Conservation (phyloP, 768 basidiomycete genomes). For the Lactifluus hygrophoroides region DNA sequence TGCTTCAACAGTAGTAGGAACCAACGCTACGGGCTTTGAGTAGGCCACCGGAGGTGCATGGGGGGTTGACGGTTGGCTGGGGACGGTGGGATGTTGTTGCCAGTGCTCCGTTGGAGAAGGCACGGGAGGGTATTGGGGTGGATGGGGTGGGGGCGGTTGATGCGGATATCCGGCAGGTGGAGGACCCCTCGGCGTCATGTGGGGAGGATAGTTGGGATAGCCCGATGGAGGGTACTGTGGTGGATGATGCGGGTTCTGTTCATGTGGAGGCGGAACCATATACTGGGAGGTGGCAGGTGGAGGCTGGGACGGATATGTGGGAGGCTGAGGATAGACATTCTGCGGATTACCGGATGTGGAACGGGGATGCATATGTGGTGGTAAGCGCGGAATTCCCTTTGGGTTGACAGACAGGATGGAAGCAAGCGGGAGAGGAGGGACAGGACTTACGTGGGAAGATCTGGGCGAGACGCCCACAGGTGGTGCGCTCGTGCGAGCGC, state of each 20-base stretch:
- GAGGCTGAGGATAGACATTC: slow-evolving; percentile 16
- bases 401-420: not conserved
- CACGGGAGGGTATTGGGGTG: slow-evolving; percentile 20
- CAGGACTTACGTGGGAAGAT: slow-evolving; percentile 38
- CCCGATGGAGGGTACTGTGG: slow-evolving; percentile 32
- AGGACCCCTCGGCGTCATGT: slow-evolving; percentile 17
- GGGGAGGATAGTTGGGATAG: slow-evolving; percentile 26
- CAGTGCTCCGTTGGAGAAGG: slow-evolving; percentile 17
- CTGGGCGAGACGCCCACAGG: slow-evolving; percentile 39
- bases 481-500: slow-evolving; percentile 33
- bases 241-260: slow-evolving; percentile 36
- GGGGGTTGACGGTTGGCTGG: slow-evolving; percentile 7
- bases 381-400: not conserved
- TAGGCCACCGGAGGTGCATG: slow-evolving; percentile 15
- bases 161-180: slow-evolving; percentile 22
- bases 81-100: slow-evolving; percentile 18
- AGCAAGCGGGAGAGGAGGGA: slow-evolving; percentile 9
- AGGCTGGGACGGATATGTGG: slow-evolving; percentile 38
- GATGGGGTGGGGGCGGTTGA: slow-evolving; percentile 22
- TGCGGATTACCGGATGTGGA: slow-evolving; percentile 26
- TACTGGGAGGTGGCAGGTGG: slow-evolving; percentile 24
- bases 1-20: slow-evolving; percentile 18
- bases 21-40: slow-evolving; percentile 14
- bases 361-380: slow-evolving; percentile 22
- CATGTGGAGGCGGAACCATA: slow-evolving; percentile 36